Base-by-base conservation (phyloP, 495 filamentous ascomycete genomes). In the Saxophila tyrrhenica region DNA sequence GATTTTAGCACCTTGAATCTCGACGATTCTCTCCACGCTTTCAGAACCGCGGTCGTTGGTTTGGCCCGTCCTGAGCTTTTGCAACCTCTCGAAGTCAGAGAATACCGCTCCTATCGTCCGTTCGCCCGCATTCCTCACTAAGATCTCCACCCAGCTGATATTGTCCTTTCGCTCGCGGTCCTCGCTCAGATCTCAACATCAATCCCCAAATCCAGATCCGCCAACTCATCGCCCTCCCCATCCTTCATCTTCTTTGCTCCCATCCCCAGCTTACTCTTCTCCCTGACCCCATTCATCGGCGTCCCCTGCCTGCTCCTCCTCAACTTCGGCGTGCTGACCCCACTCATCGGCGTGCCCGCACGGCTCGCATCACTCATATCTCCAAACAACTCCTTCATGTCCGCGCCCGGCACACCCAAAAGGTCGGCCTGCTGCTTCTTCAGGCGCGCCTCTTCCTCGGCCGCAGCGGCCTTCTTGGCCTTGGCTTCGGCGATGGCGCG, bases 281-380 rank as follows among this genome's bases (percentile, higher is more conserved):
- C 61, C 54, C 55, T 48, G 7, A 35, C 56, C n/a, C 39, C 50
- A 50, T 45, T 54, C 35, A 57, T 39, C 21, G 68, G 65, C 46
- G 65, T 65, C 19, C 54, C 57, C 23, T 54, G 54, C 39, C 60
- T 35, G 35, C 49, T 54, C 20, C 59, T 43, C 32, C 45, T 48
- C 5, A 76, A 72, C 54, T 61, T 68, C 5, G 70, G 57, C 17
- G 70, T 71, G n/a, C 54, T 66, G 3, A 65, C 71, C 16, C 62
- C 65, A 41, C 61, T 64, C 22, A 54, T 50, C 20, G 80, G 73
- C 13, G 75, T 80, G 13, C 58, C 71, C 48, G 73, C 71, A 15
- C 71, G 71, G 41, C 71, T 77, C 38, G 64, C 67, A 44, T 71
- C 71, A 25, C 65, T 70, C 10, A 58, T 62, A n/a, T 66, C 66